These are phyloP conservation scores for Gardenia jasminoides DNA, from an alignment of 257 asterid species.

Conservation along the genomic window DNA sequence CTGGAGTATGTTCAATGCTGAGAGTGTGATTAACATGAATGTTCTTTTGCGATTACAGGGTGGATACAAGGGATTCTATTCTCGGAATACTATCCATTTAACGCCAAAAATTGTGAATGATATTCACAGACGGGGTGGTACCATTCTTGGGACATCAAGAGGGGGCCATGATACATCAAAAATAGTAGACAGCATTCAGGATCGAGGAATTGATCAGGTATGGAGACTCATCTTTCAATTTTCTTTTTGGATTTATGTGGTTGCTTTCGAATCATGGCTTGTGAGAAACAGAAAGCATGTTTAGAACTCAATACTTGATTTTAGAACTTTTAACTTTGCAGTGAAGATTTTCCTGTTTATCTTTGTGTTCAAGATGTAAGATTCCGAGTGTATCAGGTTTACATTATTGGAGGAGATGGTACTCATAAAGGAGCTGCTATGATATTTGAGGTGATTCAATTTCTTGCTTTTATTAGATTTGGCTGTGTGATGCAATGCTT, in stretches of 20 bases:
- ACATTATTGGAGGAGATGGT: conserved; percentile 29
- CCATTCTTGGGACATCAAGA: conserved; percentile 23
- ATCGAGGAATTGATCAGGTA: conserved; percentile 30
- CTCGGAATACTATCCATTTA: conserved; percentile 15
- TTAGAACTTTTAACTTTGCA: too few relatives aligned
- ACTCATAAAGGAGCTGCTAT: conserved; percentile 23
- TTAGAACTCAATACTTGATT: too few relatives aligned
- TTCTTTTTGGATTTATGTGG: not conserved
- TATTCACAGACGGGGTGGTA: conserved; percentile 27
- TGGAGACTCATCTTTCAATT: not conserved
- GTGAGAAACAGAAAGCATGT: too few relatives aligned
- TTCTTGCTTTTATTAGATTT: not conserved
- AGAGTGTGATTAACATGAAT: not conserved
- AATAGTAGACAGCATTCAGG: conserved; percentile 28
- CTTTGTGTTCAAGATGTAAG: too few relatives aligned
- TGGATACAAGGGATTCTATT: conserved; percentile 23
- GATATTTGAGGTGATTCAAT: conserved; percentile 17
- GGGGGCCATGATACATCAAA: conserved; percentile 18
- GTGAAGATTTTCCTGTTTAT: too few relatives aligned
- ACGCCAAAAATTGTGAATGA: conserved; percentile 22
- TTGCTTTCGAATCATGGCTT: too few relatives aligned
- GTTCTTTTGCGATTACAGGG: not conserved
- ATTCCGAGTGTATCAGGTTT: conserved; percentile 1
- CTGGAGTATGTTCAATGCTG: not conserved
- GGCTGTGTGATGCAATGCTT: not conserved